phyloP scores from a whole-genome alignment of 305 asterid species.

The Solanum hybrid region DNA sequence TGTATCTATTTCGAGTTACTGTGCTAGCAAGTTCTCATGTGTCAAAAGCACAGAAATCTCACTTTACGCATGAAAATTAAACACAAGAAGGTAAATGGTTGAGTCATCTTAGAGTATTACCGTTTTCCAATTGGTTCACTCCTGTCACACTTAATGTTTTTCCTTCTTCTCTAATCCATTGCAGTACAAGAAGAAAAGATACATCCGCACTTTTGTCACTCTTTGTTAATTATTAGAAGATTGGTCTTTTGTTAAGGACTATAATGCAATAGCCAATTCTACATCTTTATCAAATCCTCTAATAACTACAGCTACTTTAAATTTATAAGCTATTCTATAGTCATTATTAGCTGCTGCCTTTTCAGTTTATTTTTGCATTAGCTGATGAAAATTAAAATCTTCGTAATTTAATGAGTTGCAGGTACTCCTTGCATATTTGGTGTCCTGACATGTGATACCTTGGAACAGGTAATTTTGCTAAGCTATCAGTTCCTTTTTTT shows the following conservation, averaged over 20 bases:
- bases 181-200: background rate
- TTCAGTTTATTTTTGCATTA: background rate
- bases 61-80: background rate
- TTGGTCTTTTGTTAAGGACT: background rate
- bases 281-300: background rate
- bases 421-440: conserved; percentile 97
- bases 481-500: background rate
- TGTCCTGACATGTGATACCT: conserved; percentile 69
- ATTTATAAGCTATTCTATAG: background rate
- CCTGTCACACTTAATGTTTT: background rate
- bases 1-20: background rate
- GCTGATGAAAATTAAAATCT: background rate
- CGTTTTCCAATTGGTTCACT: background rate
- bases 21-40: background rate
- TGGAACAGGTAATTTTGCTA: conserved; percentile 73
- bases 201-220: background rate
- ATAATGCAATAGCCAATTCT: background rate
- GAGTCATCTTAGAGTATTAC: background rate
- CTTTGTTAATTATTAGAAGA: background rate
- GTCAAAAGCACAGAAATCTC: background rate
- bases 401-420: conserved; percentile 17
- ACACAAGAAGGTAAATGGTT: background rate
- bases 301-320: background rate
- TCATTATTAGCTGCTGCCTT: background rate
- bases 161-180: background rate